phyloP scores from a whole-genome alignment of 225 moss, liverwort and hornwort species.

The Bryoerythrophyllum caledonicum region DNA sequence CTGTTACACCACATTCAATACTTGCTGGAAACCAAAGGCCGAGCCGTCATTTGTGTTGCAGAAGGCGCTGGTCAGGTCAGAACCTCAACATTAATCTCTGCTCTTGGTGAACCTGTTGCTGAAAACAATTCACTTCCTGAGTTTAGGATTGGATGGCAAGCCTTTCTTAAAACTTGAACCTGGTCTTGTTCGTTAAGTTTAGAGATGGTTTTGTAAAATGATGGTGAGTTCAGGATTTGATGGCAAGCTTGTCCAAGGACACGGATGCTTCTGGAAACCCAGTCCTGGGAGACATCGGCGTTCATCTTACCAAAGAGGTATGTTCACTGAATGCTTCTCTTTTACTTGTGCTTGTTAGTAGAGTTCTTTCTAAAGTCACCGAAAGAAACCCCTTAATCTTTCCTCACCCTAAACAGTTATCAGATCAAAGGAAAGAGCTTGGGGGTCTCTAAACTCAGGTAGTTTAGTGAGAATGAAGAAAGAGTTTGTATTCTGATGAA shows the following conservation, averaged over 20 bases:
- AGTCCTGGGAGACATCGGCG: slow-evolving; percentile 77
- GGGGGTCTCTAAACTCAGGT: no score
- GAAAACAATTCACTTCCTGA: no score
- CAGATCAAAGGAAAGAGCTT: no score
- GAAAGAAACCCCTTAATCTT: no score
- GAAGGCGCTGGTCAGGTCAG: slow-evolving; percentile 97
- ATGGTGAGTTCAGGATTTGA: slow-evolving; percentile 19
- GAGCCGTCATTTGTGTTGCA: slow-evolving; percentile 83
- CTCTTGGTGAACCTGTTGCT: not conserved
- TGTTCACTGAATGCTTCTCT: not conserved
- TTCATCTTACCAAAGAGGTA: slow-evolving; percentile 76
- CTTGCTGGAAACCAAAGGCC: slow-evolving; percentile 74
- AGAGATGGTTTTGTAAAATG: no score
- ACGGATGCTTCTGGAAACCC: slow-evolving; percentile 92
- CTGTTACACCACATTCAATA: slow-evolving; percentile 75
- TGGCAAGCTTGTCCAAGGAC: slow-evolving; percentile 43
- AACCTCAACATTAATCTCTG: not conserved
- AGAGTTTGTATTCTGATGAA: no score
- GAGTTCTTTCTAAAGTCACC: no score
- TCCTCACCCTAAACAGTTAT: no score
- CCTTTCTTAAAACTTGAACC: slow-evolving; percentile 8
- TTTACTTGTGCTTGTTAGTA: not conserved
- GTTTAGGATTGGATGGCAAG: slow-evolving; percentile 64
- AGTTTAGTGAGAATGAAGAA: no score
- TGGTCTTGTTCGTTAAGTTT: no score